Percentiles rank a stretch among this genome's conserved stretches.
These are phyloP conservation scores for Mortierella sp. DNA, from an alignment of 371 early-diverging fungal species.

Conservation along the genomic window DNA sequence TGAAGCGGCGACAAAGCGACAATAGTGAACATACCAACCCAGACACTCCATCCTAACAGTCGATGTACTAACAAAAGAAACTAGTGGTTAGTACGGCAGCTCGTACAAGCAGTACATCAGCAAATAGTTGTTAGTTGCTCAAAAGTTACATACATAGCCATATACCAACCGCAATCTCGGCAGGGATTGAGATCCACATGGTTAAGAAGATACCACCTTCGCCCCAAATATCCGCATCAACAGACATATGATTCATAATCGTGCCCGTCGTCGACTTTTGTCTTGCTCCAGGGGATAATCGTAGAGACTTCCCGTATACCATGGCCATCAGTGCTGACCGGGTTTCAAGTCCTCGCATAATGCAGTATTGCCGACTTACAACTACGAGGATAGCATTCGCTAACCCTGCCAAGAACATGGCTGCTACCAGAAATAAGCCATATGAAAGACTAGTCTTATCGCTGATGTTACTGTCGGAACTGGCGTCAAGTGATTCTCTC, in stretches of 20 bases:
- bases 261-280: constrained; percentile 66
- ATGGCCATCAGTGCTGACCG: constrained; percentile 85
- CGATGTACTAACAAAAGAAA: constrained; percentile 19
- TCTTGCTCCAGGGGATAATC: constrained; percentile 76
- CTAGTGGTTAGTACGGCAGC: not conserved
- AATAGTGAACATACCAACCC: constrained; percentile 24
- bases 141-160: constrained; percentile 10
- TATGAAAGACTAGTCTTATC: constrained; percentile 8
- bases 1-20: constrained; percentile 21
- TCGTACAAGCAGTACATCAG: not conserved
- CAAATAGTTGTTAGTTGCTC: no score
- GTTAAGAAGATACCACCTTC: constrained; percentile 5
- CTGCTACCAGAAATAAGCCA: constrained; percentile 17
- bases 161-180: constrained; percentile 21
- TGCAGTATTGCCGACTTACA: constrained; percentile 69
- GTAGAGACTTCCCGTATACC: constrained; percentile 88
- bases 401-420: constrained; percentile 20
- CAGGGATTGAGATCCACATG: constrained; percentile 11
- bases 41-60: constrained; percentile 33
- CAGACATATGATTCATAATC: constrained; percentile 84
- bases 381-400: constrained; percentile 69
- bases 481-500: not conserved
- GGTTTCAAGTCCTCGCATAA: not conserved
- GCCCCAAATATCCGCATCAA: constrained; percentile 71
- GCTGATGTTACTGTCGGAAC: not conserved